Base-by-base conservation (phyloP, 768 basidiomycete genomes). In the Rhizopogon vinicolor region DNA sequence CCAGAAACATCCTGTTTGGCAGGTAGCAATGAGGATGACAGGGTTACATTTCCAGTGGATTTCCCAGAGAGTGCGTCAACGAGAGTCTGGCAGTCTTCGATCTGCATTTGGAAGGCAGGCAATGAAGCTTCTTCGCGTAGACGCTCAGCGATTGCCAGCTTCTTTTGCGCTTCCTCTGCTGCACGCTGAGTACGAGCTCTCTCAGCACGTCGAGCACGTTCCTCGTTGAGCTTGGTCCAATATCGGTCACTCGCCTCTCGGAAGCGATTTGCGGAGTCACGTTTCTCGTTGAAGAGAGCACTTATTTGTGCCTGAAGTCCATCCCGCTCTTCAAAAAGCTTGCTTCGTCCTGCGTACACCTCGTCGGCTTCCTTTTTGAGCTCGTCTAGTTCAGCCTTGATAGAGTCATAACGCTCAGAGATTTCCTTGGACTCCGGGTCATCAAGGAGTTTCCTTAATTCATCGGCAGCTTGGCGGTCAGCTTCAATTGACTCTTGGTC, bases 51-150 rank as follows among this genome's bases (percentile, higher is more conserved):
- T 13, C 75, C 79, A 41, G 74, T 74, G 43, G 73, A 71, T 70
- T 86, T 89, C 22, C 88, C 88, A 16, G 81, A 85, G 72, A 97
- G 85, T 66, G 78, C 85, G 69, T 93, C 89, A 66, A 96, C 87
- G 60, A 97, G 83, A 3, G 89, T 96, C 66, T 91, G 88, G 74
- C 94, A 98, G 68, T 98, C 97, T 75, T 98, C 93, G 63, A 99
- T 93, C 68, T 98, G 85, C 52, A 85, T 79, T 65, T 92, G 91
- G 79, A 83, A 98, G 0, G 97, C 97, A 28, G 97, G 95, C 22
- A 79, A 65, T 56, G 86, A 83, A 22, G 97, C 97, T 68, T 98
- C 94, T 57, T 99, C 97, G 51, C 89, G 85, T 45, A 98, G 69
- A 40, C 84, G 86, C 61, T 89, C 82, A 9, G 83, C 87, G 56